Percentiles rank a stretch among this genome's conserved stretches.
These are phyloP conservation scores for Emmonsiellopsis sp. DNA, from an alignment of 2,329 filamentous ascomycete genomes.

Conservation along the genomic window DNA sequence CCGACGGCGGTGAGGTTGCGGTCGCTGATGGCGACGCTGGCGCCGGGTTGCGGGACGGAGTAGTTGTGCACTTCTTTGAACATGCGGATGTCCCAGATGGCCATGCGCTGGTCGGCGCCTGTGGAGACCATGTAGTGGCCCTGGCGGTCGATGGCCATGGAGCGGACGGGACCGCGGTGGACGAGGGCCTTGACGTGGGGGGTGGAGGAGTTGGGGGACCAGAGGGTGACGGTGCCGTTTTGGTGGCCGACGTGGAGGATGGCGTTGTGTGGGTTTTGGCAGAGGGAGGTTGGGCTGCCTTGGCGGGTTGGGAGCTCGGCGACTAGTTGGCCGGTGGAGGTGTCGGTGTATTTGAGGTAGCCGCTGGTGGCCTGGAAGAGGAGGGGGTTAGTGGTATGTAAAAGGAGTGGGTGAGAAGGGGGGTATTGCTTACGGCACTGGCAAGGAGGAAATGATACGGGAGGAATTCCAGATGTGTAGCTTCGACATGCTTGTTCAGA, in stretches of 20 bases:
- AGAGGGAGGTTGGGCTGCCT: slow-evolving; percentile 72
- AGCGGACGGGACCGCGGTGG: slow-evolving; percentile 80
- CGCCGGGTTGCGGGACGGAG: slow-evolving; percentile 71
- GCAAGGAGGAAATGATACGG: slow-evolving; percentile 93
- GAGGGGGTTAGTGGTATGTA: background rate
- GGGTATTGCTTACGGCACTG: slow-evolving; percentile 57
- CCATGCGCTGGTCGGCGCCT: slow-evolving; percentile 82
- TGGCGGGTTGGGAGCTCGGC: slow-evolving; percentile 76
- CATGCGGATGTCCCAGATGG: slow-evolving; percentile 92
- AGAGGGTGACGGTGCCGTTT: slow-evolving; percentile 87
- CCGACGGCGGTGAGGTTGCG: slow-evolving; percentile 78
- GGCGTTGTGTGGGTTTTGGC: slow-evolving; percentile 87
- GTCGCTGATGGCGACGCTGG: slow-evolving; percentile 81
- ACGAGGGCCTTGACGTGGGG: slow-evolving; percentile 86
- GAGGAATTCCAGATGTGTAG: slow-evolving; percentile 87
- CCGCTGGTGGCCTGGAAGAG: slow-evolving; percentile 58
- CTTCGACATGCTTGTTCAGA: slow-evolving; percentile 80
- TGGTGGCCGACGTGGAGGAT: slow-evolving; percentile 89
- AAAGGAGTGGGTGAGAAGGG: background rate
- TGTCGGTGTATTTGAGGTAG: slow-evolving; percentile 88
- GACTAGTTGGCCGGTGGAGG: slow-evolving; percentile 83
- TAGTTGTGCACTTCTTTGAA: slow-evolving; percentile 90
- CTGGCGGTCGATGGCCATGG: slow-evolving; percentile 75
- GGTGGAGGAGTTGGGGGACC: slow-evolving; percentile 84
- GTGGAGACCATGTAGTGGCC: slow-evolving; percentile 93